These are phyloP conservation scores for Garcia nutans DNA, from an alignment of 345 rosid genomes.

Conservation along the genomic window DNA sequence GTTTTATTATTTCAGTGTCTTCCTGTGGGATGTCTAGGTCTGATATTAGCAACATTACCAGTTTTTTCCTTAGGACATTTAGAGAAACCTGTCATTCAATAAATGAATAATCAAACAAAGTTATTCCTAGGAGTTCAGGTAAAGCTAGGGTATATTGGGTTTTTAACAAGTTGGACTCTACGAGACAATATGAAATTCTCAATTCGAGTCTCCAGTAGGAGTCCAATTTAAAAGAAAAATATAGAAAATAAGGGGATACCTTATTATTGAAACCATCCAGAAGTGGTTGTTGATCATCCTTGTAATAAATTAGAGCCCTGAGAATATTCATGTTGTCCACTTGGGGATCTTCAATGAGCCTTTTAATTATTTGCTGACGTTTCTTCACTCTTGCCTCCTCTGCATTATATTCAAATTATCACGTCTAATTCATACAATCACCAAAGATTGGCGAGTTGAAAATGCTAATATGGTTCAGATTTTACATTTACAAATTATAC, in stretches of 20 bases:
- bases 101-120: no score
- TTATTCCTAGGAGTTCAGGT: no score
- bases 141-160: no score
- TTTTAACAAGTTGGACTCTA: no score
- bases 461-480: no score
- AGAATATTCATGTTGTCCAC: constrained; percentile 84
- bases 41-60: constrained; percentile 67
- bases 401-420: constrained; percentile 2
- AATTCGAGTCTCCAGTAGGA: no score
- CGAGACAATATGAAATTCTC: no score
- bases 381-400: constrained; percentile 13
- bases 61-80: constrained; percentile 71
- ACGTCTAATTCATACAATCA: no score
- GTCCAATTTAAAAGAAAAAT: no score
- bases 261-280: constrained; percentile 42
- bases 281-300: constrained; percentile 55
- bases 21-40: constrained; percentile 61
- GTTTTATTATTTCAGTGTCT: constrained; percentile 62
- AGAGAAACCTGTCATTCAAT: constrained; percentile 44
- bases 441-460: no score
- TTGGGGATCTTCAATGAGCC: constrained; percentile 26
- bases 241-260: no score
- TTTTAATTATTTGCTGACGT: not conserved
- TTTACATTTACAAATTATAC: no score
- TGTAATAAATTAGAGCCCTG: constrained; percentile 61